Percentiles rank a stretch among this genome's conserved stretches.
Evolutionary conservation across 148 eudicot species (phyloP).

Genomic region (Beta vulgaris): DNA sequence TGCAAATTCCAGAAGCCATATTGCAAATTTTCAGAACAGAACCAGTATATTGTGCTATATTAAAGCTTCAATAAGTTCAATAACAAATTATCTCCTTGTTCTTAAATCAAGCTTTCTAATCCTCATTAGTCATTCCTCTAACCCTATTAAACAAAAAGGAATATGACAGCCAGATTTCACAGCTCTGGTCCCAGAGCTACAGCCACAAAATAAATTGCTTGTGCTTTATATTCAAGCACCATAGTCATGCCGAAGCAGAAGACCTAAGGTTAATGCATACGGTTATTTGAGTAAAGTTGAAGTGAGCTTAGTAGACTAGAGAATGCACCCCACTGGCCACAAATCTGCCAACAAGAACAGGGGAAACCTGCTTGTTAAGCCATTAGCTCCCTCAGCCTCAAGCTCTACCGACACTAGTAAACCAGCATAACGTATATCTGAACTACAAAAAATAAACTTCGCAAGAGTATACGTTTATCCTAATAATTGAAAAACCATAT

Average conservation of each 20-base stretch:
- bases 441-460: not conserved
- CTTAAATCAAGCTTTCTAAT: not conserved
- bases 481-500: not conserved
- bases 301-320: not conserved
- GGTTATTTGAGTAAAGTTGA: not conserved
- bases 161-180: not conserved
- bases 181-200: not conserved
- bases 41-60: not conserved
- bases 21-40: too few relatives aligned
- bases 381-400: not conserved
- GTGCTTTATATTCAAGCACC: not conserved
- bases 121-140: not conserved
- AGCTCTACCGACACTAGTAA: not conserved
- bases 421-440: not conserved
- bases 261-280: not conserved
- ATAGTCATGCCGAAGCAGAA: not conserved
- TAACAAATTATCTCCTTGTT: not conserved
- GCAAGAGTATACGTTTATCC: not conserved
- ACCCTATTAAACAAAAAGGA: not conserved
- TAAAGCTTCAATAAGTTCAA: not conserved
- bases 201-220: too few relatives aligned
- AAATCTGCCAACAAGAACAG: not conserved
- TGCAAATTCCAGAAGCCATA: not conserved
- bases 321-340: not conserved
- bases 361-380: not conserved